Evolutionary conservation across 1,139 yeast species (phyloP), one percentile per base, ranked within the genome.

Genomic region (Blastobotrys apis): DNA sequence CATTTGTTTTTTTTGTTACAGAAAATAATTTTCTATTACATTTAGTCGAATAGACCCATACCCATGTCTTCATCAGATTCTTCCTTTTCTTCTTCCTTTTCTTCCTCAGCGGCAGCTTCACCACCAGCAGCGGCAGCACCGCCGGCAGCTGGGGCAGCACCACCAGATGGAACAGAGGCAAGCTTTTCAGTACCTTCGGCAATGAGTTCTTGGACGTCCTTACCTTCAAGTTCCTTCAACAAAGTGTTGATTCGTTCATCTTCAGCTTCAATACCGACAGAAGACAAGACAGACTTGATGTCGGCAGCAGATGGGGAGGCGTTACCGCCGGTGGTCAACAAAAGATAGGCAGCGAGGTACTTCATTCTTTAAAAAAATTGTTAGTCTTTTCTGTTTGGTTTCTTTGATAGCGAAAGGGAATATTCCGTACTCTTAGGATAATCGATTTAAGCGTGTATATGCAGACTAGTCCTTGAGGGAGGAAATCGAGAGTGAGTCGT

Each of bases 101-200:
- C 92, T 56, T 73, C 95, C 53, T 73, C 95, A 57, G 76, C 95
- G 56, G 75, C 87, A 56, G 76, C 83, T 63, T 73, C 86, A 63
- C 71, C 81, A 63, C 74, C 77, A 59, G 80, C 77, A 62, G 82
- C 80, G 64, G 82, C 81, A 67, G 78, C 80, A 63, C 75, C 80
- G 66, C 76, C 77, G 63, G 78, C 76, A 65, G 85, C 77, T 62
- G 86, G 78, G 68, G 90, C 90, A 67, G 95, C 90, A 76, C 92
- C 97, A 73, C 95, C 98, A 69, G 96, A 68, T 75, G 98, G 97
- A 60, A 90, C 95, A 58, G 97, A 78, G 62, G 97, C 90, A 69
- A 92, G 84, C 80, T 92, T 92, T 73, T 81, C 75, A 72, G 85
- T 75, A 79, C 98, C 98, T 75, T 81, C 94, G 67, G 97, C 92